phyloP scores from a whole-genome alignment of 2,329 filamentous ascomycete species.

The Trichoderma harzianum region DNA sequence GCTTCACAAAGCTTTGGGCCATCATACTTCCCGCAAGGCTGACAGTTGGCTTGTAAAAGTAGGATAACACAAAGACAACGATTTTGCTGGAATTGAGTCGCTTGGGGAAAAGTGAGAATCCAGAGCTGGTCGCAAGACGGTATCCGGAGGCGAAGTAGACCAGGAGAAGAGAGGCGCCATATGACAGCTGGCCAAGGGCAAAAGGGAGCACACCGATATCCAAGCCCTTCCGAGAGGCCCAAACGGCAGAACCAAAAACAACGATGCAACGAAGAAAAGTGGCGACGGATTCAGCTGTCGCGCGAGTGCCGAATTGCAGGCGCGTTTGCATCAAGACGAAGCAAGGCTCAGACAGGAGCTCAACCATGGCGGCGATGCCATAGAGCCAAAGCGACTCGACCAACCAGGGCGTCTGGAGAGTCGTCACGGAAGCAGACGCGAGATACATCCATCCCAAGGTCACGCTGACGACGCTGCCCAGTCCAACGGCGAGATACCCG shows the following conservation, averaged over 20 bases:
- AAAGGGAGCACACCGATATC: conserved; percentile 80
- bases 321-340: conserved; percentile 85
- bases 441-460: conserved; percentile 67
- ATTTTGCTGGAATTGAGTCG: conserved; percentile 14
- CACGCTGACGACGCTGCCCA: conserved; percentile 64
- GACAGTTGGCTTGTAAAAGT: conserved; percentile 68
- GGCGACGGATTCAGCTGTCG: conserved; percentile 76
- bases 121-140: conserved; percentile 50
- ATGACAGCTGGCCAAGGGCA: conserved; percentile 78
- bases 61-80: conserved; percentile 49
- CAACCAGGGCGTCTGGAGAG: conserved; percentile 62
- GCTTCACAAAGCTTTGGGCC: conserved; percentile 85
- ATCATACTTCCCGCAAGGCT: conserved; percentile 77
- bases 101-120: conserved; percentile 66
- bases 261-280: conserved; percentile 73
- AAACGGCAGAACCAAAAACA: conserved; percentile 69
- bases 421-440: conserved; percentile 44
- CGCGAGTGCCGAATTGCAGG: conserved; percentile 75
- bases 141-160: conserved; percentile 67
- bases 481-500: conserved; percentile 70
- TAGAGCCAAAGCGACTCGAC: conserved; percentile 51
- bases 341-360: conserved; percentile 81
- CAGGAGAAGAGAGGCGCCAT: conserved; percentile 63
- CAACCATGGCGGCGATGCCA: conserved; percentile 58
- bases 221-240: conserved; percentile 46